Base-by-base conservation (phyloP, 768 basidiomycete genomes). In the Mycena haematopus region DNA sequence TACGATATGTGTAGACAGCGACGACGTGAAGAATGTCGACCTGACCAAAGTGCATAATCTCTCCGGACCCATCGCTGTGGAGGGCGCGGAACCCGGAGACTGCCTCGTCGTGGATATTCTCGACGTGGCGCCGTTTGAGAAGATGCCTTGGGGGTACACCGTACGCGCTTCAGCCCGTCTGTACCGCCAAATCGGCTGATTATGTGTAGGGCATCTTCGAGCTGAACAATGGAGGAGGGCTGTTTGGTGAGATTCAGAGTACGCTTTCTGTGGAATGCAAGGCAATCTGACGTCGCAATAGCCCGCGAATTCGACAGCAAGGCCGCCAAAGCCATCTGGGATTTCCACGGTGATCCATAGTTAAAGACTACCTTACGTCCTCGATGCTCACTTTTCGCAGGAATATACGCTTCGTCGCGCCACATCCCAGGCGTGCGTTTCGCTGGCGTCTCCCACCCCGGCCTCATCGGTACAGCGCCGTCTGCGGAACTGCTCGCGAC, bases 141-240 rank as follows among this genome's bases (percentile, higher is more conserved):
- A 89, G 70, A 88, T 89, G 89, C 89, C 89, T 0, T 93, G 90
- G 91, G 91, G 91, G 0, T 92, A 91, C 70, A 90, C 89, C 1
- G 86, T 86, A 55, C 45, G 79, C 65, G 27, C 25, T 9, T 31
- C 31, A 2, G 36, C 29, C 14, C 56, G 56, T 11, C n/a, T 54
- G n/a, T 1, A 49, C 55, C 0, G 47, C 15, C 49, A 21, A 22
- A 44, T 22, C 24, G 29, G 22, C 29, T 61, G 15, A 22, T 29
- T 57, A 44, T 42, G n/a, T 9, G 29, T 42, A 89, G 86, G 89
- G 89, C 19, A 89, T 92, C 62, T 91, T 91, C 69, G 89, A 91
- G 66, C 80, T 89, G 14, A 79, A 84, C 56, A 90, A 92, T 60
- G 90, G 89, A 2, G 89, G 89, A 14, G 89, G 88, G 8, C 76